These are phyloP conservation scores for Hypoxylon sp. DNA, from an alignment of 2,329 filamentous ascomycete species.

Conservation along the genomic window DNA sequence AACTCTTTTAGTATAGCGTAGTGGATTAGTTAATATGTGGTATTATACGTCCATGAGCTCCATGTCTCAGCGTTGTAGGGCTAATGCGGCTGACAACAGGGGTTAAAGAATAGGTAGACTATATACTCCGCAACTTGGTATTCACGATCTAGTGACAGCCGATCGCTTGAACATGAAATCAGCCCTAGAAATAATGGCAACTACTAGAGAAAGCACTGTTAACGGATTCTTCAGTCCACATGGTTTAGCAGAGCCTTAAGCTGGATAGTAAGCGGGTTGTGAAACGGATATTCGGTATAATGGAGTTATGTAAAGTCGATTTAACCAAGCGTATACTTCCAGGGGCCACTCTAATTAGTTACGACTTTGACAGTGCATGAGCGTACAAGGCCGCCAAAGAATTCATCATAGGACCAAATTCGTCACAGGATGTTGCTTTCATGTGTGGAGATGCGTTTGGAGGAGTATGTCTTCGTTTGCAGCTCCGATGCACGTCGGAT, in stretches of 20 bases:
- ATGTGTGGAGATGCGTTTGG: background rate
- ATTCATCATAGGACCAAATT: background rate
- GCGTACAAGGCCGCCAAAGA: background rate
- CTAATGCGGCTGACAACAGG: slow-evolving; percentile 1
- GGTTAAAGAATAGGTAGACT: background rate
- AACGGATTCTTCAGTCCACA: too few relatives aligned
- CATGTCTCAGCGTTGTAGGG: background rate
- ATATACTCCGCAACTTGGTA: background rate
- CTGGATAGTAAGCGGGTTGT: background rate
- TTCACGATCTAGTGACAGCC: background rate
- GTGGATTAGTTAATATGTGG: background rate
- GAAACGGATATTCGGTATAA: background rate
- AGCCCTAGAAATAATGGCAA: too few relatives aligned
- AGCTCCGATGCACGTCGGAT: background rate
- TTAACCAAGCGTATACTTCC: background rate
- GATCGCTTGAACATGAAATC: too few relatives aligned
- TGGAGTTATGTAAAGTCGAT: background rate
- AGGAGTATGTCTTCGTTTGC: background rate
- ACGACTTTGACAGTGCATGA: background rate
- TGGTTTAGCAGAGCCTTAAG: background rate
- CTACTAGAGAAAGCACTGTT: too few relatives aligned
- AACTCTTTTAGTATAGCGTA: slow-evolving; percentile 1
- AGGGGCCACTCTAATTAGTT: background rate
- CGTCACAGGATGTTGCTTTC: background rate
- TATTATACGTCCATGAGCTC: background rate